These are phyloP conservation scores for Juncus effusus DNA, from an alignment of 176 grass and related monocot species.

Conservation along the genomic window DNA sequence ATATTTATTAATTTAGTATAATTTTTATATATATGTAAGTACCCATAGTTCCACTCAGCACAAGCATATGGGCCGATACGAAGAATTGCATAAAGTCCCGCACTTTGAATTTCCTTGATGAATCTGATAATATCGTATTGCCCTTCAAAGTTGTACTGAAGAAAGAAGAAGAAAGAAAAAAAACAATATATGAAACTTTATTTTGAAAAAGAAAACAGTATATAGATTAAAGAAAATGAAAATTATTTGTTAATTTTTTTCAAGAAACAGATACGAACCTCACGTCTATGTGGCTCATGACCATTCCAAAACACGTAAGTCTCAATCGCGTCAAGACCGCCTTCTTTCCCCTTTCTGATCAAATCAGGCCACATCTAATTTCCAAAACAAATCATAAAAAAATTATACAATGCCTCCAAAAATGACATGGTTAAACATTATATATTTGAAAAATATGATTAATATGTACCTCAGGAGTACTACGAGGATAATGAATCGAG, in stretches of 20 bases:
- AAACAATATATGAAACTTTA: background rate
- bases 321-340: constrained; percentile 53
- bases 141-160: constrained; percentile 55
- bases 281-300: constrained; percentile 37
- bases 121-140: constrained; percentile 49
- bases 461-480: constrained; percentile 36
- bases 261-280: constrained; percentile 28
- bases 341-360: constrained; percentile 47
- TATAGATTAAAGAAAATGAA: background rate
- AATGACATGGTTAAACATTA: background rate
- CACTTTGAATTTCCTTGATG: constrained; percentile 50
- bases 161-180: background rate
- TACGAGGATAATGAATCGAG: constrained; percentile 44
- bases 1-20: constrained; percentile 2
- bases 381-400: background rate
- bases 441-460: constrained; percentile 4
- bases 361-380: constrained; percentile 63
- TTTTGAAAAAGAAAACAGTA: background rate
- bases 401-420: constrained; percentile 11
- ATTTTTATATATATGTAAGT: constrained; percentile 3
- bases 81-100: constrained; percentile 39
- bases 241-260: background rate
- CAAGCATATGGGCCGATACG: constrained; percentile 51
- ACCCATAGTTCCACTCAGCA: constrained; percentile 55
- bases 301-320: constrained; percentile 68